phyloP scores from a whole-genome alignment of 2,329 filamentous ascomycete genomes.

The Incumbomyces delicatus region DNA sequence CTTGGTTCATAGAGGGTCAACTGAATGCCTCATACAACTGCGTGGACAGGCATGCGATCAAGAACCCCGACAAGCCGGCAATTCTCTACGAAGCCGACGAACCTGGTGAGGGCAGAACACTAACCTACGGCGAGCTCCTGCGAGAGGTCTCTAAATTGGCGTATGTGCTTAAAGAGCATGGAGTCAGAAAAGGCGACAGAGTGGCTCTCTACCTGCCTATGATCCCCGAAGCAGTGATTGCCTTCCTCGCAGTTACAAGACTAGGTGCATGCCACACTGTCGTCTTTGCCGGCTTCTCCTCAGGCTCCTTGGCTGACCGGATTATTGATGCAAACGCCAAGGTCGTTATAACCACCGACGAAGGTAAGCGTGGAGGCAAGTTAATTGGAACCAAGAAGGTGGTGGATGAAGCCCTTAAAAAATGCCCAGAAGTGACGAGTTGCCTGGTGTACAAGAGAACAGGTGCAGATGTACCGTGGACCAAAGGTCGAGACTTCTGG shows the following conservation, averaged over 20 bases:
- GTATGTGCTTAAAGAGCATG: slow-evolving; percentile 85
- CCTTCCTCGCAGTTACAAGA: slow-evolving; percentile 80
- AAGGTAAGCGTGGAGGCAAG: slow-evolving; percentile 96
- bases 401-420: slow-evolving; percentile 92
- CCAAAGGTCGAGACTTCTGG: slow-evolving; percentile 80
- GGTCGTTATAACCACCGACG: slow-evolving; percentile 93
- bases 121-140: slow-evolving; percentile 88
- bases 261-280: slow-evolving; percentile 96
- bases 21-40: slow-evolving; percentile 97
- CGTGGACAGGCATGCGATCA: slow-evolving; percentile 91
- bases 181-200: slow-evolving; percentile 92
- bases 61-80: slow-evolving; percentile 82
- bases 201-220: slow-evolving; percentile 97
- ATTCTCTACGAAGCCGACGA: slow-evolving; percentile 99
- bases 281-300: slow-evolving; percentile 94
- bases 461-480: slow-evolving; percentile 85
- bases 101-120: slow-evolving; percentile 69
- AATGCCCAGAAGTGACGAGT: slow-evolving; percentile 78
- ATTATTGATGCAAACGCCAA: slow-evolving; percentile 83
- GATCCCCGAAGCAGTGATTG: slow-evolving; percentile 91
- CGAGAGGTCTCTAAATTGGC: slow-evolving; percentile 82
- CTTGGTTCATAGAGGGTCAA: slow-evolving; percentile 90
- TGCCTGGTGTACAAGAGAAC: slow-evolving; percentile 93
- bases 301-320: slow-evolving; percentile 89
- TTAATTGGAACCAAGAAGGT: slow-evolving; percentile 98